These are phyloP conservation scores for Phytophthora cryptogea DNA, from an alignment of 352 stramenopile species.

Conservation along the genomic window DNA sequence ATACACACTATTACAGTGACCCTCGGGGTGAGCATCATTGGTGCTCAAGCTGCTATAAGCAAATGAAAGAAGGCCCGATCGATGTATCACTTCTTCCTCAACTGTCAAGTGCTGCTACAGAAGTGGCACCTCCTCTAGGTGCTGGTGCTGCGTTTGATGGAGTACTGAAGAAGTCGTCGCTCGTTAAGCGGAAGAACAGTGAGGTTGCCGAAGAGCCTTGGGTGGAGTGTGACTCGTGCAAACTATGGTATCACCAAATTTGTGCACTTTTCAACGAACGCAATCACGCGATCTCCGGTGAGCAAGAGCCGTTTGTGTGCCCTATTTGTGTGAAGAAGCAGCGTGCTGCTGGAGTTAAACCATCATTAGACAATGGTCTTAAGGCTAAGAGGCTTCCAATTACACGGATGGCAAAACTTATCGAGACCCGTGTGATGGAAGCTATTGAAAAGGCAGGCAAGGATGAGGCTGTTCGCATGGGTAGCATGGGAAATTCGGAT, in stretches of 20 bases:
- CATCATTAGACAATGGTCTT: slow-evolving; percentile 79
- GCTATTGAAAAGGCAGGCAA: slow-evolving; percentile 75
- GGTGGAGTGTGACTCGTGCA: slow-evolving; percentile 98
- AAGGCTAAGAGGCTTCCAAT: slow-evolving; percentile 81
- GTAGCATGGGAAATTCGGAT: slow-evolving; percentile 80
- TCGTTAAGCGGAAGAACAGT: slow-evolving; percentile 98
- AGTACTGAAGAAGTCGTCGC: slow-evolving; percentile 92
- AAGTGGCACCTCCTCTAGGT: slow-evolving; percentile 36
- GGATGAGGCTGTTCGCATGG: slow-evolving; percentile 81
- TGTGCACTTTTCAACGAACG: slow-evolving; percentile 99
- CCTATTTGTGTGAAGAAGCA: slow-evolving; percentile 89
- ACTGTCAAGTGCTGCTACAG: slow-evolving; percentile 63
- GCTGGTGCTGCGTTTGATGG: slow-evolving; percentile 49
- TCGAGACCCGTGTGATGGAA: slow-evolving; percentile 80
- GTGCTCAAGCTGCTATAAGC: slow-evolving; percentile 90
- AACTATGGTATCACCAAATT: slow-evolving; percentile 99
- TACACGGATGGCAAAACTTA: slow-evolving; percentile 84
- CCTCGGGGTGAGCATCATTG: slow-evolving; percentile 84
- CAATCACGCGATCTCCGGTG: slow-evolving; percentile 94
- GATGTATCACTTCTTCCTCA: slow-evolving; percentile 87
- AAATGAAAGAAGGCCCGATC: slow-evolving; percentile 92
- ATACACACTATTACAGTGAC: slow-evolving; percentile 90
- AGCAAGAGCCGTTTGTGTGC: slow-evolving; percentile 88
- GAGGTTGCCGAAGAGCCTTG: slow-evolving; percentile 97
- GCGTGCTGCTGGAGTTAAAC: slow-evolving; percentile 68